Percentiles rank a stretch among this genome's conserved stretches.
Conservation (phyloP, 768 basidiomycete genomes). For the Lactifluus subvellereus region DNA sequence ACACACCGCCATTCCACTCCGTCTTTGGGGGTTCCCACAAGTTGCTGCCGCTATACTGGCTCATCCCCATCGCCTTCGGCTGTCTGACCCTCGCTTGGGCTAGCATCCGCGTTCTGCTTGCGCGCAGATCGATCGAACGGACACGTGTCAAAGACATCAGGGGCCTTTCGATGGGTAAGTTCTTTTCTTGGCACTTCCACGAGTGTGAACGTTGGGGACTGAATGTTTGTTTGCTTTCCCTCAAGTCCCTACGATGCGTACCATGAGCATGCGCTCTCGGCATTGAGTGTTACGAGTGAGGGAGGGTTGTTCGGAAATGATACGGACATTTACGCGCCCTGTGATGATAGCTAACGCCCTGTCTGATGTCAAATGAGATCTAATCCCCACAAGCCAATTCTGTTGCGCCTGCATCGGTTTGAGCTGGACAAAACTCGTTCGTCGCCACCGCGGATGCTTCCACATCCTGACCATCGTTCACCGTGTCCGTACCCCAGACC, state of each 20-base stretch:
- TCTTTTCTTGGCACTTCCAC: not conserved
- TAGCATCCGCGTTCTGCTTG: slow-evolving; percentile 50
- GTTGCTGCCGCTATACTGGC: slow-evolving; percentile 61
- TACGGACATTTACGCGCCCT: not conserved
- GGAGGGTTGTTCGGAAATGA: not conserved
- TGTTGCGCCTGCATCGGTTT: too few relatives aligned
- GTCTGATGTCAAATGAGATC: not conserved
- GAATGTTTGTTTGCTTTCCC: slow-evolving; percentile 8
- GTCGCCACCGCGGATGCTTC: not conserved
- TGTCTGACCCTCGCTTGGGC: slow-evolving; percentile 51
- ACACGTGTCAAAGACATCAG: slow-evolving; percentile 58
- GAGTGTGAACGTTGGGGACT: not conserved
- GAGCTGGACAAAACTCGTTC: not conserved
- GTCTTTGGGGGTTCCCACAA: slow-evolving; percentile 59
- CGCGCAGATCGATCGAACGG: slow-evolving; percentile 50
- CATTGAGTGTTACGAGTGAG: not conserved
- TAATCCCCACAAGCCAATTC: not conserved
- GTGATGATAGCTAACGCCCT: not conserved
- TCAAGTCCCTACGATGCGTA: slow-evolving; percentile 44
- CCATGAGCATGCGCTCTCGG: slow-evolving; percentile 29
- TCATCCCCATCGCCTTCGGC: slow-evolving; percentile 59
- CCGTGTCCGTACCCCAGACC: not conserved
- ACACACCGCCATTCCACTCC: slow-evolving; percentile 62
- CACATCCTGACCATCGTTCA: not conserved
- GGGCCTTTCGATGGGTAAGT: slow-evolving; percentile 68